These are phyloP conservation scores for Cryptosporidium xiaoi DNA, from an alignment of 169 alveolate species.

Conservation along the genomic window DNA sequence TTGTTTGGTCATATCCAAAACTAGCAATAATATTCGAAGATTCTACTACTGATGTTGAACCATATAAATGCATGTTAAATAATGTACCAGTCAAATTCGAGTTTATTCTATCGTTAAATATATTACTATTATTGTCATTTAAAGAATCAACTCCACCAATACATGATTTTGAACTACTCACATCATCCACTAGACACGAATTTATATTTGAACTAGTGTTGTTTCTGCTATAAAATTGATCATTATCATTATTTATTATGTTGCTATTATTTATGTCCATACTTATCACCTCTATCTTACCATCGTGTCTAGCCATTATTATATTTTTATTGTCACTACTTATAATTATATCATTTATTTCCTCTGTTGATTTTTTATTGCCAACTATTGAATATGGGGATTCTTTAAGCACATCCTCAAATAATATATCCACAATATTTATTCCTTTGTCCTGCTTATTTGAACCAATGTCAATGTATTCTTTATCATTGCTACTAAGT, in stretches of 20 bases:
- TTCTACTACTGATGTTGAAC: conserved; percentile 24
- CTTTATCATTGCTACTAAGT: neutral
- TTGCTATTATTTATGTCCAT: neutral
- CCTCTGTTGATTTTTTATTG: conserved; percentile 30
- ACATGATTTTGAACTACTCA: neutral
- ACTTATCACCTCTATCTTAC: conserved; percentile 32
- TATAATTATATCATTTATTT: conserved; percentile 33
- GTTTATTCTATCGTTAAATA: neutral
- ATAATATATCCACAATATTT: too few species aligned
- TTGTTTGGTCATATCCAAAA: conserved; percentile 51
- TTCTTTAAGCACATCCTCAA: neutral
- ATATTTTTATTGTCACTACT: conserved; percentile 19
- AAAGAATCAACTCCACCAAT: too few species aligned
- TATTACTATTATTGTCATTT: neutral
- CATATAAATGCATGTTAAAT: conserved; percentile 3
- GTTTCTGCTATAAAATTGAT: too few species aligned
- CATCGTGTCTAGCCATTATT: conserved; percentile 71
- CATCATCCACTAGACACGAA: neutral
- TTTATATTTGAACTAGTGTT: neutral
- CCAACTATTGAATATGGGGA: conserved; percentile 31
- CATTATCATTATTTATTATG: neutral
- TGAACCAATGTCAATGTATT: neutral
- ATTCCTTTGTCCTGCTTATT: too few species aligned
- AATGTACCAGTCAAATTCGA: conserved; percentile 22
- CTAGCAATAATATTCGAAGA: conserved; percentile 51